These are phyloP conservation scores for Aspergillus pseudotamarii DNA, from an alignment of 2,329 filamentous ascomycete species.

Conservation along the genomic window DNA sequence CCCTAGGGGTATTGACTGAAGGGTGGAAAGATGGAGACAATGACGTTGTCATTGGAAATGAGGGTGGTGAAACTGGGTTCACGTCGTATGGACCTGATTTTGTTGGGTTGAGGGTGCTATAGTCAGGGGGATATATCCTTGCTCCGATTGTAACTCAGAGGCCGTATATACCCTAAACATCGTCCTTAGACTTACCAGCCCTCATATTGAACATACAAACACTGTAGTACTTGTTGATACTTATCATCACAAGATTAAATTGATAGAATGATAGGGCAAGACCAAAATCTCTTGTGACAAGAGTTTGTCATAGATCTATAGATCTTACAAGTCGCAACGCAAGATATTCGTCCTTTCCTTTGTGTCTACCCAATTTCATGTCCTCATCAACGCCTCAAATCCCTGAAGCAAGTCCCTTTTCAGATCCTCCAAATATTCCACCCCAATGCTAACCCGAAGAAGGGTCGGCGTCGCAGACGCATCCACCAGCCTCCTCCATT, in stretches of 20 bases:
- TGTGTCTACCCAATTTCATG: too few relatives aligned
- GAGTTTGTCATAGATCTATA: accelerated
- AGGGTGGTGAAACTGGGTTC: conserved; percentile 27
- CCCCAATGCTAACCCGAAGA: conserved; percentile 78
- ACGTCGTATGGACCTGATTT: conserved; percentile 38
- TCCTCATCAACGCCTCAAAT: conserved; percentile 48
- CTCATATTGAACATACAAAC: accelerated
- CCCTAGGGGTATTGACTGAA: conserved; percentile 48
- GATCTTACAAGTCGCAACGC: neutral
- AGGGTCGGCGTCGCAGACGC: conserved; percentile 68
- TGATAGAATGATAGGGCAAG: too few relatives aligned
- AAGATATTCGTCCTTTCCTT: neutral
- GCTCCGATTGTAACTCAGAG: neutral
- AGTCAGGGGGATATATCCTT: conserved; percentile 10
- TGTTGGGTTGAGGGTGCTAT: conserved; percentile 37
- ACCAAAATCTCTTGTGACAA: accelerated
- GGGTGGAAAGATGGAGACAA: conserved; percentile 48
- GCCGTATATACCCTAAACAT: too few relatives aligned
- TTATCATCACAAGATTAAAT: too few relatives aligned
- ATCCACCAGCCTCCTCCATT: conserved; percentile 93
- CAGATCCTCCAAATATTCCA: conserved; percentile 84
- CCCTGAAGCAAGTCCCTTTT: conserved; percentile 71
- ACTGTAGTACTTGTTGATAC: too few relatives aligned
- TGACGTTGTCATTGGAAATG: conserved; percentile 42
- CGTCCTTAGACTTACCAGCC: neutral